Percentiles rank a stretch among this genome's conserved stretches.
Conservation (phyloP, 208 protist species). For the Leishmania tropica region DNA sequence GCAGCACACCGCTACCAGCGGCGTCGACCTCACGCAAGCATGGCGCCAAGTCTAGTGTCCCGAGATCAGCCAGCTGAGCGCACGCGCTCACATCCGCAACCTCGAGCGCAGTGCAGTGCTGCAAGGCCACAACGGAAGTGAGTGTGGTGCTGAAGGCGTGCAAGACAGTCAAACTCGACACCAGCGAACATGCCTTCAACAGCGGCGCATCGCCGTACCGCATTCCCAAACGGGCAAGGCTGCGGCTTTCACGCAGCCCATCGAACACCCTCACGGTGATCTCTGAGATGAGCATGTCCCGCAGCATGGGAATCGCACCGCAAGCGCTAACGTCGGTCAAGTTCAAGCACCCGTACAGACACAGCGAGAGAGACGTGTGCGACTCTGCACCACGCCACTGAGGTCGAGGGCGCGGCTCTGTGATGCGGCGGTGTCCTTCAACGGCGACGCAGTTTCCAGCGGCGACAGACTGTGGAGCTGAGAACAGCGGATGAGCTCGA, state of each 20-base stretch:
- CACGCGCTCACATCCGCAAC: slow-evolving; percentile 24
- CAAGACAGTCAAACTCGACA: slow-evolving; percentile 18
- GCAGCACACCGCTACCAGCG: slow-evolving; percentile 7
- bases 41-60: slow-evolving; percentile 17
- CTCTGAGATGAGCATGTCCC: slow-evolving; percentile 30
- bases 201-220: slow-evolving; percentile 26
- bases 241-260: slow-evolving; percentile 24
- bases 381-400: slow-evolving; percentile 23
- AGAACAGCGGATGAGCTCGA: slow-evolving; percentile 12
- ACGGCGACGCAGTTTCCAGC: slow-evolving; percentile 9
- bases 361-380: slow-evolving; percentile 22
- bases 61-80: slow-evolving; percentile 18
- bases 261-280: slow-evolving; percentile 28
- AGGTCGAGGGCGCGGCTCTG: slow-evolving; percentile 31
- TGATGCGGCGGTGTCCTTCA: slow-evolving; percentile 24
- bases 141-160: slow-evolving; percentile 25
- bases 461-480: slow-evolving; percentile 21
- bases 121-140: slow-evolving; percentile 20
- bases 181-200: slow-evolving; percentile 4
- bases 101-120: slow-evolving; percentile 9
- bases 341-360: slow-evolving; percentile 29
- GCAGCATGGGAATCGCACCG: slow-evolving; percentile 25
- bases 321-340: slow-evolving; percentile 28
- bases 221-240: slow-evolving; percentile 15
- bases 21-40: slow-evolving; percentile 16